These are phyloP conservation scores for Gracilaria gracilis DNA, from an alignment of 23 red algal genomes.

Conservation along the genomic window DNA sequence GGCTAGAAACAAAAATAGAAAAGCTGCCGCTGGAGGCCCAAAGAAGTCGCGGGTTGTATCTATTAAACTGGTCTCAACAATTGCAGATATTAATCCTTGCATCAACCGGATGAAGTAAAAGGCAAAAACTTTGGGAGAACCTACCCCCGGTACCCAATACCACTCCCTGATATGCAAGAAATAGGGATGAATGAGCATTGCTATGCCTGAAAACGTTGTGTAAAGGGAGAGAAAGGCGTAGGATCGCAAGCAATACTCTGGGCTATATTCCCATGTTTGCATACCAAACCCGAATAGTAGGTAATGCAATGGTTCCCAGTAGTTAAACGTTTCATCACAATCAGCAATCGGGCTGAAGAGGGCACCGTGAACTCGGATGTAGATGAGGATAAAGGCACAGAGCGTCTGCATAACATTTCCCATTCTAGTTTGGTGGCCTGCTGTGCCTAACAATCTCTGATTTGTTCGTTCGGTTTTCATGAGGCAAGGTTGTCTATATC, in stretches of 20 bases:
- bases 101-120: slow-evolving; percentile 61
- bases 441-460: background rate
- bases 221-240: slow-evolving; percentile 85
- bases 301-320: slow-evolving; percentile 97
- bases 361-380: slow-evolving; percentile 21
- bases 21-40: slow-evolving; percentile 24
- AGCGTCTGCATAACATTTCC: background rate
- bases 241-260: slow-evolving; percentile 81
- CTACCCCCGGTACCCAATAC: background rate
- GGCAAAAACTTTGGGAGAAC: slow-evolving; percentile 40
- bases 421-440: background rate
- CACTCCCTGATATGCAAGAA: background rate
- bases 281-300: slow-evolving; percentile 78
- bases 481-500: too few relatives aligned
- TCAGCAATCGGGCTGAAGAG: slow-evolving; percentile 78
- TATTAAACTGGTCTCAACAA: slow-evolving; percentile 64
- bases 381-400: background rate
- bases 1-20: slow-evolving; percentile 59
- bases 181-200: slow-evolving; percentile 27
- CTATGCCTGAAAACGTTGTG: slow-evolving; percentile 27
- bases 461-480: too few relatives aligned
- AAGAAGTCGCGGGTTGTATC: slow-evolving; percentile 35
- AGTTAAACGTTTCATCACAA: slow-evolving; percentile 98
- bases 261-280: slow-evolving; percentile 95
- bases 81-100: slow-evolving; percentile 31